Conservation (phyloP, 1,139 yeast genomes). For the Candida gigantensis region DNA sequence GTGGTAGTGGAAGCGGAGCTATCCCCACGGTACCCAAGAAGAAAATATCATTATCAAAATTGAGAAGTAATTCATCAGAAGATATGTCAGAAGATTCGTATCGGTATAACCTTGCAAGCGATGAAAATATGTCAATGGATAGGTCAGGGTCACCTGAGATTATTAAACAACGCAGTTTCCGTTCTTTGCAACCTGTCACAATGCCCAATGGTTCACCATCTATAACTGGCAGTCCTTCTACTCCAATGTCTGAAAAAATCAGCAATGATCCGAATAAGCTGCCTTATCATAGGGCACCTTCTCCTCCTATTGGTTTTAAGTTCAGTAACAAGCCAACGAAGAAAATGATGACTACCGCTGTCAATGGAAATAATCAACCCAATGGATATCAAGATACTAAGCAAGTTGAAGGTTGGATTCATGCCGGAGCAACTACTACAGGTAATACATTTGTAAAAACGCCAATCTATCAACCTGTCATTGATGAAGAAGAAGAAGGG, state of each 20-base stretch:
- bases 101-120: slow-evolving; percentile 1
- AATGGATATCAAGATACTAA: slow-evolving; percentile 14
- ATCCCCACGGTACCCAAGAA: slow-evolving; percentile 19
- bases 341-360: slow-evolving; percentile 6
- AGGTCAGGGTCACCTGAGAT: slow-evolving; percentile 24
- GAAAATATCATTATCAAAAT: slow-evolving; percentile 33
- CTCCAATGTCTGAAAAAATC: background rate
- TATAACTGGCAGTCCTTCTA: background rate
- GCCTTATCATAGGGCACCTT: slow-evolving; percentile 25
- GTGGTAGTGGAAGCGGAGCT: slow-evolving; percentile 2
- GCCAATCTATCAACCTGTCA: slow-evolving; percentile 23
- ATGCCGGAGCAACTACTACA: slow-evolving; percentile 6
- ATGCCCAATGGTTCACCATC: slow-evolving; percentile 1
- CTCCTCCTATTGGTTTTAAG: slow-evolving; percentile 38
- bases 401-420: slow-evolving; percentile 17
- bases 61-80: slow-evolving; percentile 43
- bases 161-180: slow-evolving; percentile 15
- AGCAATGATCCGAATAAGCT: slow-evolving; percentile 1
- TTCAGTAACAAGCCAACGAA: slow-evolving; percentile 10
- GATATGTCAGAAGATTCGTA: slow-evolving; percentile 24
- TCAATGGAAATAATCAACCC: slow-evolving; percentile 7
- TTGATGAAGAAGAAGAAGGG: slow-evolving; percentile 31
- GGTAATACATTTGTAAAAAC: slow-evolving; percentile 9
- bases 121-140: slow-evolving; percentile 1
- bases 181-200: slow-evolving; percentile 1